Evolutionary conservation across 2,329 filamentous ascomycete genomes (phyloP), one percentile per base, ranked within the genome.

Genomic region (Apiospora pterosperma): DNA sequence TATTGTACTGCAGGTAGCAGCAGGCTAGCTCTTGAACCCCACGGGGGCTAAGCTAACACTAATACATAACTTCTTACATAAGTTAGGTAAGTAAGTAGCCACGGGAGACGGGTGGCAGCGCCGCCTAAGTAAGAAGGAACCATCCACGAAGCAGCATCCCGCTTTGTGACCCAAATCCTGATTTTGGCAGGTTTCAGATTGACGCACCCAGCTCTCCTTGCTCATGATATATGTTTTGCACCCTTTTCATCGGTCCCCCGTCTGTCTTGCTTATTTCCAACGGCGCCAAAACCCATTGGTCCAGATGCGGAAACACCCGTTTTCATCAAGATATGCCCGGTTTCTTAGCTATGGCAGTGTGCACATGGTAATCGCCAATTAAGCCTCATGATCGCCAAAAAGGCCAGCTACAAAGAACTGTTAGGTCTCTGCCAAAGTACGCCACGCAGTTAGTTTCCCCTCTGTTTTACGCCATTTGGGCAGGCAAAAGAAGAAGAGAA

Each of bases 31-130:
- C 16, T 34, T 5, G 16, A 55, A 34, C 48, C 48, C 48, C 48
- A 55, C 48, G 48, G 48, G 48, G 48, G 48, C 48, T 55, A 55
- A 55, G n/a, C 48, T n/a, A n/a, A n/a, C n/a, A n/a, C n/a, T n/a
- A n/a, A n/a, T n/a, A n/a, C n/a, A n/a, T n/a, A n/a, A n/a, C n/a
- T n/a, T n/a, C n/a, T n/a, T n/a, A n/a, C n/a, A n/a, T n/a, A n/a
- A n/a, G n/a, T n/a, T n/a, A n/a, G n/a, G n/a, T n/a, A n/a, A n/a
- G n/a, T n/a, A n/a, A n/a, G n/a, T n/a, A n/a, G n/a, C n/a, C n/a
- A n/a, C n/a, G n/a, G n/a, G n/a, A n/a, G 41, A 11, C 25, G 44
- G 28, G 48, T 34, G 28, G 28, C 28, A 55, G n/a, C n/a, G 41
- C 16, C 48, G n/a, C 28, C 44, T 25, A 19, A 52, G 14, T 31